Evolutionary conservation across 768 basidiomycete genomes (phyloP).

Genomic region (Lactifluus piperatus): DNA sequence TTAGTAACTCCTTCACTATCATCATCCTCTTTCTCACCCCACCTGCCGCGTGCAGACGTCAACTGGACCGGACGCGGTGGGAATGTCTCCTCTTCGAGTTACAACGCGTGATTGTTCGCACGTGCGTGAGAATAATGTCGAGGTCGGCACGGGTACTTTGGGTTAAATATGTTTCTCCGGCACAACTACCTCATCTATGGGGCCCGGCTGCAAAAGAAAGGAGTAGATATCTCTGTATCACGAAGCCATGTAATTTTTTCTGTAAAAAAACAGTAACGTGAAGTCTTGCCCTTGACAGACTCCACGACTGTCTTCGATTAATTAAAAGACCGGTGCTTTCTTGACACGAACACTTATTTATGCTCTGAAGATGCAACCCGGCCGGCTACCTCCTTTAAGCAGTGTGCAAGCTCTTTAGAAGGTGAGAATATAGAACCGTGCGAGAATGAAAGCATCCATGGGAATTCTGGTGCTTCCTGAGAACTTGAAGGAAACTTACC

Average conservation of each 20-base stretch:
- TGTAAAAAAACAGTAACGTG: neutral
- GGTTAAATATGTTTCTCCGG: neutral
- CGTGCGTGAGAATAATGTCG: neutral
- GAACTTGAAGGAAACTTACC: too few relatives aligned
- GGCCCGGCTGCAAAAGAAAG: neutral
- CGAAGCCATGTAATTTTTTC: neutral
- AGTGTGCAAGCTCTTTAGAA: too few relatives aligned
- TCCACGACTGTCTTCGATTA: neutral
- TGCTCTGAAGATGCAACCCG: too few relatives aligned
- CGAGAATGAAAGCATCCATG: too few relatives aligned
- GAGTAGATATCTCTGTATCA: slow-evolving; percentile 10
- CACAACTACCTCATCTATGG: neutral
- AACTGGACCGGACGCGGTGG: slow-evolving; percentile 99
- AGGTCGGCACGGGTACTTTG: neutral
- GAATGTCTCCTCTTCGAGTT: slow-evolving; percentile 83
- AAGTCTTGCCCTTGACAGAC: neutral
- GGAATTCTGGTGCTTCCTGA: too few relatives aligned
- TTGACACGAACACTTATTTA: neutral
- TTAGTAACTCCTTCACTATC: slow-evolving; percentile 33
- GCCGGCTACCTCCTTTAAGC: too few relatives aligned
- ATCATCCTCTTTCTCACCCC: slow-evolving; percentile 6
- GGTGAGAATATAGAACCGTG: too few relatives aligned
- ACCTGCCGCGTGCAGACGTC: slow-evolving; percentile 49
- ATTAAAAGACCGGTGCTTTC: neutral
- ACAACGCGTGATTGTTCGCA: slow-evolving; percentile 46